Conservation (phyloP, 225 moss, liverwort and hornwort genomes). For the Climacium dendroides region DNA sequence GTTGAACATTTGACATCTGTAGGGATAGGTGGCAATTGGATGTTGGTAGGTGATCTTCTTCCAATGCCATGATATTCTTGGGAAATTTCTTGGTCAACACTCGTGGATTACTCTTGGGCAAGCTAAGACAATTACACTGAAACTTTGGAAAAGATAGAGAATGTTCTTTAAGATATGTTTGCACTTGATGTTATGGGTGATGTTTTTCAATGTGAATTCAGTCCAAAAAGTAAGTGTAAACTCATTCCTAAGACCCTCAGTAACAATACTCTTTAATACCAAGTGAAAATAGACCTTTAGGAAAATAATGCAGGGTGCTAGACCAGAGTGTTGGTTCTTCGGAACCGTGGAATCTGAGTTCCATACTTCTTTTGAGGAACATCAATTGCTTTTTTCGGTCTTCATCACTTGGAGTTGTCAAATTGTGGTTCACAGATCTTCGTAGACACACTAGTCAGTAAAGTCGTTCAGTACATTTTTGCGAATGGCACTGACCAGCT, state of each 20-base stretch:
- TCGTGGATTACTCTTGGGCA: neutral
- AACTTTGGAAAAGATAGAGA: neutral
- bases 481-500: neutral
- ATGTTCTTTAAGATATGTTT: no score
- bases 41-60: no score
- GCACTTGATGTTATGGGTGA: no score
- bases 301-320: no score
- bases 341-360: neutral
- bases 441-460: neutral
- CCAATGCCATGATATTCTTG: no score
- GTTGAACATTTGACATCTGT: neutral
- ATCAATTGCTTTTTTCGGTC: neutral
- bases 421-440: neutral
- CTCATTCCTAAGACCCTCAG: no score
- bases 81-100: neutral
- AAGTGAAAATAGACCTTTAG: no score
- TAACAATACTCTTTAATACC: no score
- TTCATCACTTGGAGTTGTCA: neutral
- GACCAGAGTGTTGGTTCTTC: no score
- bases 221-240: no score
- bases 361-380: neutral
- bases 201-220: no score
- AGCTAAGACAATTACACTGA: neutral
- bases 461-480: neutral
- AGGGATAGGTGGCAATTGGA: neutral